A percentile compares a stretch with the other conserved stretches of the same genome.
Conservation (phyloP, 1,284 basidiomycete species). For the Bjerkandera adusta region DNA sequence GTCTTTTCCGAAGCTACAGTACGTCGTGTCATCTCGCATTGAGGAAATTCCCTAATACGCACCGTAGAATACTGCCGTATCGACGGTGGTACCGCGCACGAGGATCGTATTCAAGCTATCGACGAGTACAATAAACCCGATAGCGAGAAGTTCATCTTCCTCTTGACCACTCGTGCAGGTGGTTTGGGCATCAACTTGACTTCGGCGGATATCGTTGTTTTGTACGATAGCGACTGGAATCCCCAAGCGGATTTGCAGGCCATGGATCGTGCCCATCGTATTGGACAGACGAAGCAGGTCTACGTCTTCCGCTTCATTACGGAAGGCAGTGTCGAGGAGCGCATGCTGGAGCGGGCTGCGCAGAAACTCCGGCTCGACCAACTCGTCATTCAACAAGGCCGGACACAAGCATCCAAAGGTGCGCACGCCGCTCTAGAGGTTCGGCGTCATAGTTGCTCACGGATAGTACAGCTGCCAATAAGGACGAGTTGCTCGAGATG, state of each 20-base stretch:
- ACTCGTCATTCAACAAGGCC: slow-evolving; percentile 96
- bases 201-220: slow-evolving; percentile 91
- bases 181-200: slow-evolving; percentile 98
- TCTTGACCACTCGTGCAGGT: slow-evolving; percentile 97
- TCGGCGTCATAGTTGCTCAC: slow-evolving; percentile 1
- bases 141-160: slow-evolving; percentile 96
- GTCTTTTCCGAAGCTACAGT: slow-evolving; percentile 90
- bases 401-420: slow-evolving; percentile 71
- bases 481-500: slow-evolving; percentile 98
- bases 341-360: slow-evolving; percentile 94
- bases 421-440: slow-evolving; percentile 15
- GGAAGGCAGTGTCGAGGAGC: slow-evolving; percentile 95
- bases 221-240: slow-evolving; percentile 99
- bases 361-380: slow-evolving; percentile 97
- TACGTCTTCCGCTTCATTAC: slow-evolving; percentile 99
- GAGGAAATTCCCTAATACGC: not conserved
- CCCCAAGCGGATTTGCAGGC: slow-evolving; percentile 99
- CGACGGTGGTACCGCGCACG: slow-evolving; percentile 93
- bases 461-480: slow-evolving; percentile 71
- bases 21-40: slow-evolving; percentile 27
- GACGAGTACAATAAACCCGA: slow-evolving; percentile 97
- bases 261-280: slow-evolving; percentile 99
- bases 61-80: slow-evolving; percentile 91
- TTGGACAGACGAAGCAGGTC: slow-evolving; percentile 98
- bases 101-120: slow-evolving; percentile 93